Evolutionary conservation across 169 alveolate genomes (phyloP).

Genomic region (Cryptosporidium ubiquitum): DNA sequence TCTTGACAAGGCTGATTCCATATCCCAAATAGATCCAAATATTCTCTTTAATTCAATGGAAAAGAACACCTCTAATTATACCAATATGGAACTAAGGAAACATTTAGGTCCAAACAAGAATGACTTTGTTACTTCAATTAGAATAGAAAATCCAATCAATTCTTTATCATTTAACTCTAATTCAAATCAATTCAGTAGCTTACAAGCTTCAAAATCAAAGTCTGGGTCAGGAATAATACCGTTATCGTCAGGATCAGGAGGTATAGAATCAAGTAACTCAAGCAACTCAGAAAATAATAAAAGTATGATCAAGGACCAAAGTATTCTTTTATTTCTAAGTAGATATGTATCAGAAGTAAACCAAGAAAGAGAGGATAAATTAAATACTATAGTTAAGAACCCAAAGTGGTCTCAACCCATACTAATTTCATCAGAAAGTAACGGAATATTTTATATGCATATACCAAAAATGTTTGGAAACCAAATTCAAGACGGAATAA

Average conservation of each 20-base stretch:
- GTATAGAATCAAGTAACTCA: not conserved
- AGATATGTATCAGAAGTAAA: not conserved
- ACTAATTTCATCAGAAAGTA: slow-evolving; percentile 41
- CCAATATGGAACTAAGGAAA: not conserved
- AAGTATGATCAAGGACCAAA: slow-evolving; percentile 13
- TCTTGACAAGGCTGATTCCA: not conserved
- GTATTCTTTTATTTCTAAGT: slow-evolving; percentile 32
- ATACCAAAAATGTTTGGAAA: slow-evolving; percentile 1
- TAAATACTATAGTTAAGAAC: not conserved
- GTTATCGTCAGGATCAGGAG: not conserved
- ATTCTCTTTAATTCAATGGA: not conserved
- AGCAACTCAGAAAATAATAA: slow-evolving; percentile 9
- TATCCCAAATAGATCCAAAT: slow-evolving; percentile 30
- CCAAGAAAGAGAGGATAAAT: not conserved
- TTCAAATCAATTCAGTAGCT: not conserved
- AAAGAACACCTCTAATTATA: too few species aligned
- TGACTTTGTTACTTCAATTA: slow-evolving; percentile 8
- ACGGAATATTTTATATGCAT: slow-evolving; percentile 46
- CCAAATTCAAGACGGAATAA: not conserved
- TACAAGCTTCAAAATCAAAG: not conserved
- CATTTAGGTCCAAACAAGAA: not conserved
- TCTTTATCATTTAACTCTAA: not conserved
- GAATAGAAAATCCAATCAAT: not conserved
- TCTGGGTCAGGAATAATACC: not conserved
- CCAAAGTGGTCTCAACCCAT: slow-evolving; percentile 68